These are phyloP conservation scores for Aspergillus sp. DNA, from an alignment of 2,329 filamentous ascomycete genomes.

Conservation along the genomic window DNA sequence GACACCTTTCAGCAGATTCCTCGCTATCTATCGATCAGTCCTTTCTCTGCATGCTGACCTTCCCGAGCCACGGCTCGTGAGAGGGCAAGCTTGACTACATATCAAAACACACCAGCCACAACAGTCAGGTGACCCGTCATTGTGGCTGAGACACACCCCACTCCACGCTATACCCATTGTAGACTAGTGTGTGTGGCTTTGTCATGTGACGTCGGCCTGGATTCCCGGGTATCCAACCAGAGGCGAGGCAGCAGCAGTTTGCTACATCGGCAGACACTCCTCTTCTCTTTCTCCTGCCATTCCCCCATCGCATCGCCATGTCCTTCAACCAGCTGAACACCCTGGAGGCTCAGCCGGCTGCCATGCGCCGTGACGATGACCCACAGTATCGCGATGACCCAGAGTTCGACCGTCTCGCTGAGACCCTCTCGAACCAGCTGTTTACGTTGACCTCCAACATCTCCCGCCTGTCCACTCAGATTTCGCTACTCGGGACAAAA, in stretches of 20 bases:
- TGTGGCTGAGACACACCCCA: constrained; percentile 2
- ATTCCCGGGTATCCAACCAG: constrained; percentile 12
- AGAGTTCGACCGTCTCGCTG: constrained; percentile 75
- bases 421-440: constrained; percentile 75
- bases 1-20: no score
- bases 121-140: constrained; percentile 16
- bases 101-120: constrained; percentile 28
- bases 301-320: constrained; percentile 45
- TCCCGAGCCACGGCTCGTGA: no score
- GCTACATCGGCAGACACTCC: constrained; percentile 3
- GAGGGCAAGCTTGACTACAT: no score
- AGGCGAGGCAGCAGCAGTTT: constrained; percentile 11
- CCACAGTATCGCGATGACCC: constrained; percentile 81
- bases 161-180: constrained; percentile 6
- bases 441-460: constrained; percentile 86
- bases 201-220: constrained; percentile 24
- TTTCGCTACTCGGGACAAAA: constrained; percentile 76
- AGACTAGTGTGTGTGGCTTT: constrained; percentile 6
- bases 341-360: constrained; percentile 69
- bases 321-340: constrained; percentile 82
- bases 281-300: constrained; percentile 5
- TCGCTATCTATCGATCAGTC: no score
- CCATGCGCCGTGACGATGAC: constrained; percentile 58
- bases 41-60: no score
- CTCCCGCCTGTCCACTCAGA: constrained; percentile 71